Conservation (phyloP, 164 flowering plant genomes). For the Chloranthus sessilifolius region DNA sequence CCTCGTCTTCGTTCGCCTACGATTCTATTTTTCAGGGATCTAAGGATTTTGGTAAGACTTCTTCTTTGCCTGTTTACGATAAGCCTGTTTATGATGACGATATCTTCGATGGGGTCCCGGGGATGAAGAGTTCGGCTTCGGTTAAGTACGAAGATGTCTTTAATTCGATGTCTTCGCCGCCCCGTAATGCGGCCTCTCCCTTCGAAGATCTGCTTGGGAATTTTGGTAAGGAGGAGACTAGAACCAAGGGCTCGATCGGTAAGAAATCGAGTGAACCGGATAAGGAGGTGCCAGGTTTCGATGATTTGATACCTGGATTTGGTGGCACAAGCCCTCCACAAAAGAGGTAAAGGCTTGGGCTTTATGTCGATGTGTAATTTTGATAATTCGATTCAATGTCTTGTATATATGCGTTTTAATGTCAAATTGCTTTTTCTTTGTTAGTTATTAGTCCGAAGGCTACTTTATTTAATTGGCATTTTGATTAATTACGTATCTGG, state of each 20-base stretch:
- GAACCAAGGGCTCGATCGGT: conserved; percentile 17
- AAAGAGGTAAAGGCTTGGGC: conserved; percentile 33
- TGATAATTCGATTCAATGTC: not conserved
- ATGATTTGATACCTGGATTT: conserved; percentile 55
- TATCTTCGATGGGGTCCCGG: conserved; percentile 59
- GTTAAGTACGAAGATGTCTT: conserved; percentile 46
- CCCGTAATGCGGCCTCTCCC: conserved; percentile 16
- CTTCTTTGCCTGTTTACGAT: conserved; percentile 47
- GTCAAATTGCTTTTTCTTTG: too few species aligned
- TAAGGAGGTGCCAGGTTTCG: conserved; percentile 33
- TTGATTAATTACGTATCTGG: too few species aligned
- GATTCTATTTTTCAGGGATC: conserved; percentile 44
- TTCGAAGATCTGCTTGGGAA: conserved; percentile 58
- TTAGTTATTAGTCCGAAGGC: too few species aligned
- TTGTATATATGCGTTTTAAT: too few species aligned
- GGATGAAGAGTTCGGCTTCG: conserved; percentile 35
- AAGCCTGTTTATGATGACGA: conserved; percentile 72
- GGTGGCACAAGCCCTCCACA: conserved; percentile 29
- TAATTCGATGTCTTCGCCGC: conserved; percentile 27
- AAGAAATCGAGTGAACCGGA: conserved; percentile 16
- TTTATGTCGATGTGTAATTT: not conserved
- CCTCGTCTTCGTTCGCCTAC: conserved; percentile 20
- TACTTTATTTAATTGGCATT: too few species aligned
- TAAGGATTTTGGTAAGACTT: conserved; percentile 16
- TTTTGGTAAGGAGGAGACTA: conserved; percentile 27